phyloP scores from a whole-genome alignment of 495 filamentous ascomycete genomes.

The Achaetomiella virescens region DNA sequence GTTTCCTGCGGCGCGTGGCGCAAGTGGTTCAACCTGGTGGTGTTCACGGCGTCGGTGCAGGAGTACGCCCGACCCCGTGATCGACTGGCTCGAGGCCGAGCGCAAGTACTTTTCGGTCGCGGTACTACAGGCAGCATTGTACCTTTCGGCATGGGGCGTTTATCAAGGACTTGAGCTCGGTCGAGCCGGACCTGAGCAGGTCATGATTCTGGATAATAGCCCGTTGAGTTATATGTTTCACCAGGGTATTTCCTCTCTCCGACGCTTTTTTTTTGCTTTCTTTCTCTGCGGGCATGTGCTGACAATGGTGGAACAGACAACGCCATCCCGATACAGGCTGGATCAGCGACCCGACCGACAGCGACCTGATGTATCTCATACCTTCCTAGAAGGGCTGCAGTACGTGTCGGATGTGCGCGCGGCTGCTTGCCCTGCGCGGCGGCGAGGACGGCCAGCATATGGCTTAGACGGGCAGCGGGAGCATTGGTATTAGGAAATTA shows the following conservation, averaged over 20 bases:
- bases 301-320: conserved; percentile 57
- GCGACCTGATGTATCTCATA: conserved; percentile 83
- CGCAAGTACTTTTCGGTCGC: conserved; percentile 86
- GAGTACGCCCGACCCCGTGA: conserved; percentile 98
- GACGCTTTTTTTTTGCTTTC: not conserved
- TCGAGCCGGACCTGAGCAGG: conserved; percentile 93
- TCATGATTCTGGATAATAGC: conserved; percentile 98
- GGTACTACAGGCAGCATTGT: conserved; percentile 95
- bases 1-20: conserved; percentile 82
- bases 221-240: conserved; percentile 98
- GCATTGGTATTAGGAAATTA: not conserved
- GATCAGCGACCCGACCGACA: conserved; percentile 87
- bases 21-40: conserved; percentile 97
- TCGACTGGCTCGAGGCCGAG: conserved; percentile 97
- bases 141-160: conserved; percentile 91
- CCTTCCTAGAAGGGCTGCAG: conserved; percentile 90
- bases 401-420: conserved; percentile 94
- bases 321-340: conserved; percentile 90
- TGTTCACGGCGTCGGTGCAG: conserved; percentile 96
- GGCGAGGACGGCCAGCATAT: conserved; percentile 63
- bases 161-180: conserved; percentile 93
- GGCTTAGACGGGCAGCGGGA: conserved; percentile 19
- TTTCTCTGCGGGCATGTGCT: conserved; percentile 5
- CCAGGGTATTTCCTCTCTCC: conserved; percentile 57
- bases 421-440: conserved; percentile 74